Conservation (phyloP, 805 yeast genomes). For the Kodamaea hsintzibuensis region DNA sequence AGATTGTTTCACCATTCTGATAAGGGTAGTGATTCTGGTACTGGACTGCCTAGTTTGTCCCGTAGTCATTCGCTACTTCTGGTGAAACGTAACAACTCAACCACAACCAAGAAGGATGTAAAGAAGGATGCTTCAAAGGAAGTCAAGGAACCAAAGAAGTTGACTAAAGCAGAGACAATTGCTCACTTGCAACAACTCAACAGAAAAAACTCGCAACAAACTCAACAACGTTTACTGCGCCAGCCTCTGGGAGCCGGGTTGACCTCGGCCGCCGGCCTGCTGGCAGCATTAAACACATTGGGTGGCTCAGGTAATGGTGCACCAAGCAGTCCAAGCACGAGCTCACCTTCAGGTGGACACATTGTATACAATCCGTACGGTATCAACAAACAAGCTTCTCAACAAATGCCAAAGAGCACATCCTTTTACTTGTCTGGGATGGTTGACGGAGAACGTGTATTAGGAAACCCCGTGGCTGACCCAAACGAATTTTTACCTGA, state of each 20-base stretch:
- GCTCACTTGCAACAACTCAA: constrained; percentile 37
- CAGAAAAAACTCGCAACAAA: constrained; percentile 14
- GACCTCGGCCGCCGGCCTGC: neutral
- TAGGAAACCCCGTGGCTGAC: constrained; percentile 61
- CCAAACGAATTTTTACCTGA: constrained; percentile 67
- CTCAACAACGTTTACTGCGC: constrained; percentile 1
- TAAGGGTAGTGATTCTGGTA: neutral
- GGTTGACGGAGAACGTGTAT: constrained; percentile 45
- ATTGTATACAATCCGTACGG: constrained; percentile 71
- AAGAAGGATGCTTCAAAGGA: neutral
- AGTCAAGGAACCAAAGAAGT: constrained; percentile 13
- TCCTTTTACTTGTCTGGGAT: constrained; percentile 30
- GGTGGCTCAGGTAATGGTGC: constrained; percentile 4
- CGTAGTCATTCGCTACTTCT: constrained; percentile 11
- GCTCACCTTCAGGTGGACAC: constrained; percentile 9
- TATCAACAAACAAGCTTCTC: constrained; percentile 32
- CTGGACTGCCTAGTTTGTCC: constrained; percentile 7
- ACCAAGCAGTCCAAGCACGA: constrained; percentile 16
- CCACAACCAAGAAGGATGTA: neutral
- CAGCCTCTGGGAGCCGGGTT: constrained; percentile 1
- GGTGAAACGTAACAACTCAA: constrained; percentile 11
- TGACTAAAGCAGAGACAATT: constrained; percentile 34
- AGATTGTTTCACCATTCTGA: constrained; percentile 23
- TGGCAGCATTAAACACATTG: neutral
- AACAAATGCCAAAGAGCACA: constrained; percentile 24